Evolutionary conservation across 768 basidiomycete species (phyloP), one percentile per base, ranked within the genome.

Genomic region (Lactarius hengduanensis): DNA sequence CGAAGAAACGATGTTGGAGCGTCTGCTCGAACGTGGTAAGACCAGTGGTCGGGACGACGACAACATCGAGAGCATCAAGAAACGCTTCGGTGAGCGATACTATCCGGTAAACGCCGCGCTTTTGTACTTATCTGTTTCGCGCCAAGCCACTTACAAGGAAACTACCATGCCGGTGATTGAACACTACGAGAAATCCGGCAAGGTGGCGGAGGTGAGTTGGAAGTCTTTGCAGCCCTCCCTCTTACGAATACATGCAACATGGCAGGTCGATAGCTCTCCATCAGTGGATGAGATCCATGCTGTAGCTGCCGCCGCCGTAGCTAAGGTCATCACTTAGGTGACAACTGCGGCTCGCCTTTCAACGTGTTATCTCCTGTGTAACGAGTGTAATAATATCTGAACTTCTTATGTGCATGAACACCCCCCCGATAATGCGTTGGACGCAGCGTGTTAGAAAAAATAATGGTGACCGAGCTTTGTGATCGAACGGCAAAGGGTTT

Each of bases 1-100:
- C 16, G 90, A 98, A 73, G 85, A 92, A 57, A 88, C 94, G 69
- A 92, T 98, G 89, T 82, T 90, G 34, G 77, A 82, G 69, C 91
- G 97, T 61, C 81, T 99, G 65, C 81, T 96, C 60, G 90, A 95
- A 76, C 87, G 97, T 30, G 90, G 89, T 28, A 90, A 98, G 82
- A 98, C 96, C 0, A 93, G 91, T 62, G 96, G 97, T 20, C 83
- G 97, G 18, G 96, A 94, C 73, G 97, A 99, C 72, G 97, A 99
- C 76, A 99, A 99, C 74, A 81, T 80, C 15, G 94, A 96, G 76
- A 94, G 88, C 75, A 96, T 99, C 78, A 90, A 85, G 79, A 99
- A 98, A 78, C 91, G 97, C n/a, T 98, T 98, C 80, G 80, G 95
- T 91, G 74, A n/a, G 89, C 16, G 43, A 43, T 58, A 38, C 36